Evolutionary conservation across 2,329 filamentous ascomycete species (phyloP), one percentile per base, ranked within the genome.

Genomic region (Xylaria sp.): DNA sequence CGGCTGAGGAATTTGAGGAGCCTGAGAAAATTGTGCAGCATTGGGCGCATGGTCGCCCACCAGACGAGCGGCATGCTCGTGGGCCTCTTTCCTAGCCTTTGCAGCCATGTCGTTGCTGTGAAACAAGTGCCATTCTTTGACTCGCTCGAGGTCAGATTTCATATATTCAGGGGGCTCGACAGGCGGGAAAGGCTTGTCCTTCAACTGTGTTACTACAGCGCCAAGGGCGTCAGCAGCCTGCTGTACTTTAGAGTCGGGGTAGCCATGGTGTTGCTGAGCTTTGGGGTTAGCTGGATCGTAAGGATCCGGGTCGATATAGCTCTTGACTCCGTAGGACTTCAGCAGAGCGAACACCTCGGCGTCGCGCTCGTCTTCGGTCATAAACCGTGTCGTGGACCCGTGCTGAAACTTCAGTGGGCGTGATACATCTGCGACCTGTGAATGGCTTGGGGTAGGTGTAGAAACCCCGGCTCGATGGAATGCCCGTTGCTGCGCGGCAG

Each of bases 91-190:
- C 50, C 74, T 74, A 43, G 76, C 70, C 42, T 71, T 72, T 1
- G 66, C 64, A 7, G 72, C 68, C 11, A 66, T 42, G 47, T 76
- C 76, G 54, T 71, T 74, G 50, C 74, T 74, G 56, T 76, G 78
- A 0, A 79, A 80, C 9, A 76, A 67, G 71, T 77, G 78, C 82
- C 82, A 86, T 57, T 82, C 76, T 8, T 76, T 75, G 0, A 78
- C 71, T 56, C 75, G 75, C 26, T 77, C 76, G 2, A 75, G 67
- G 26, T 79, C 73, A 19, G 76, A 69, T 8, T 69, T 69, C 59
- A 85, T 74, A 75, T 81, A 83, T 17, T 76, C 74, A 1, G 83
- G 81, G 2, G 83, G 79, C 40, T 79, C 74, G 1, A 65, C 76
- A 2, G 81, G 69, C 13, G 81, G 82, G 55, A 74, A 81, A 6